Base-by-base conservation (phyloP, 2,329 filamentous ascomycete species). In the Ustulina deusta region DNA sequence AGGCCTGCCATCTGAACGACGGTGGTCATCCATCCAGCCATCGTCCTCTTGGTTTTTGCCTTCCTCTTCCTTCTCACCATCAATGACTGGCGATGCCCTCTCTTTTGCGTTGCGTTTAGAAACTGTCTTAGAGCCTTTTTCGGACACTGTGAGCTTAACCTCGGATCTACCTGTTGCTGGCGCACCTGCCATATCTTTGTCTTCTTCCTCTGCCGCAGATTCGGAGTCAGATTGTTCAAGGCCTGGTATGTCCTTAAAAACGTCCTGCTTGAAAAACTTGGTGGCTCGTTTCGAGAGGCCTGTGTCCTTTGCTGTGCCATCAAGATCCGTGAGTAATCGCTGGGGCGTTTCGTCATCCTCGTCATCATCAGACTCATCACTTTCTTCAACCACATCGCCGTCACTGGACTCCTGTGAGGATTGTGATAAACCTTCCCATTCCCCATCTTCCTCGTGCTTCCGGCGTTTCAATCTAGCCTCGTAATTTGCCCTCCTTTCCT, bases 391-490 rank as follows among this genome's bases (percentile, higher is more conserved):
- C 17, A 90, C 79, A 55, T 85, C 81, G n/a, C 88, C 86, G 61
- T 90, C 88, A 69, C 86, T 88, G 17, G 84, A 84, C 32, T 81
- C 81, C n/a, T 86, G 81, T 64, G n/a, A n/a, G n/a, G n/a, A n/a
- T 88, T 87, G 52, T 87, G 93, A 97, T 67, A 98, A 89, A 1
- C 96, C 96, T 73, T 97, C 92, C 91, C 94, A 99, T 77, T 97
- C 94, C 15, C 93, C 94, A 66, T 97, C 93, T 60, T 92, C 89
- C 69, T 93, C 89, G 76, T 92, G 90, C 61, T 94, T 89, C 6
- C 93, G 91, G 77, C 93, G 93, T 83, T 98, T 99, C 2, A 95
- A 94, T 46, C 93, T 90, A 76, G 92, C 92, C 79, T 97, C 98
- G 17, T 94, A 90, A 77, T 79, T 91, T 93, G 55, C 90, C 88